These are phyloP conservation scores for Colletotrichum cuscutae DNA, from an alignment of 2,329 filamentous ascomycete species.

Conservation along the genomic window DNA sequence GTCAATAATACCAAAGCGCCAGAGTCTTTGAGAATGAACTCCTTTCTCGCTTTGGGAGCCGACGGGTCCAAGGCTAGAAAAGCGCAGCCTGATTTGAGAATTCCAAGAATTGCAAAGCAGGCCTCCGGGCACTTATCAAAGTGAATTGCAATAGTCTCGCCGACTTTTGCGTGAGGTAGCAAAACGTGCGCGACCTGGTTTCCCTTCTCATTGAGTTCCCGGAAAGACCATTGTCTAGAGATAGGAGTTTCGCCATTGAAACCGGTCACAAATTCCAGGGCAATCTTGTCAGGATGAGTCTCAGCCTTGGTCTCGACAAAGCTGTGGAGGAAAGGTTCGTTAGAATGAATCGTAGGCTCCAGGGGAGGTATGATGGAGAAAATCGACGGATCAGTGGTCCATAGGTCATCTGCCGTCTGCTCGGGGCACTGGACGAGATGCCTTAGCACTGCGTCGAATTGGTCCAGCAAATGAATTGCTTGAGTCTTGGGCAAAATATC, in stretches of 20 bases:
- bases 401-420: slow-evolving; percentile 51
- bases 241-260: slow-evolving; percentile 58
- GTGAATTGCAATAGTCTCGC: slow-evolving; percentile 77
- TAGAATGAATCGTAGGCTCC: slow-evolving; percentile 64
- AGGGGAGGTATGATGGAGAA: slow-evolving; percentile 75
- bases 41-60: slow-evolving; percentile 77
- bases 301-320: slow-evolving; percentile 76
- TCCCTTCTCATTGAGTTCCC: slow-evolving; percentile 75
- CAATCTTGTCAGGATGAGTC: slow-evolving; percentile 66
- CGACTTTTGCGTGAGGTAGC: slow-evolving; percentile 57
- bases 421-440: slow-evolving; percentile 65
- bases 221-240: slow-evolving; percentile 76
- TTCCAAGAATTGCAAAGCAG: slow-evolving; percentile 83
- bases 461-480: slow-evolving; percentile 71
- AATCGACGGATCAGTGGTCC: slow-evolving; percentile 47
- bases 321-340: slow-evolving; percentile 75
- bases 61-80: slow-evolving; percentile 84
- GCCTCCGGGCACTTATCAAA: slow-evolving; percentile 89
- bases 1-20: slow-evolving; percentile 71
- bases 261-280: slow-evolving; percentile 78
- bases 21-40: slow-evolving; percentile 83
- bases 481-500: slow-evolving; percentile 76
- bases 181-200: slow-evolving; percentile 79
- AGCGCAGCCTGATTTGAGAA: slow-evolving; percentile 83
- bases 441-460: slow-evolving; percentile 76